These are phyloP conservation scores for Gomphus bonarii DNA, from an alignment of 1,284 basidiomycete species.

Conservation along the genomic window DNA sequence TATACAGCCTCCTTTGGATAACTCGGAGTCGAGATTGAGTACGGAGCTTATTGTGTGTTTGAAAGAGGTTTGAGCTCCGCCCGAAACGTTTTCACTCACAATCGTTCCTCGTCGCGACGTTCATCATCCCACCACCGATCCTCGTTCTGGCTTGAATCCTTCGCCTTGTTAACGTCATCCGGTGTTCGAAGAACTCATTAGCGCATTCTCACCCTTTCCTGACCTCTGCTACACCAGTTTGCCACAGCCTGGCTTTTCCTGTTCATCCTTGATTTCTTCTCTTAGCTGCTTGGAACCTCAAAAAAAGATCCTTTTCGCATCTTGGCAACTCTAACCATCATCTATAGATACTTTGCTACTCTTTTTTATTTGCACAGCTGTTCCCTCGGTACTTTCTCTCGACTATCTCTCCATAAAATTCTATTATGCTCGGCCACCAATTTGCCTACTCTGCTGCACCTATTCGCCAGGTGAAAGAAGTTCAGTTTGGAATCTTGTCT, in stretches of 20 bases:
- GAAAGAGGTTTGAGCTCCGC: conserved; percentile 3
- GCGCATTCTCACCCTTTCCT: conserved; percentile 1
- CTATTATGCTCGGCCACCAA: conserved; percentile 69
- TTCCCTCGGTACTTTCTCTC: not conserved
- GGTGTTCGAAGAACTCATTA: not conserved
- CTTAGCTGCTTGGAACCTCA: not conserved
- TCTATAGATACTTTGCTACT: conserved; percentile 1
- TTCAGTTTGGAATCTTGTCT: conserved; percentile 98
- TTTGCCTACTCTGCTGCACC: conserved; percentile 90
- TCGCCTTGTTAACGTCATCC: not conserved
- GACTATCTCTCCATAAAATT: conserved; percentile 4
- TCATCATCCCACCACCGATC: conserved; percentile 7
- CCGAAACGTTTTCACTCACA: conserved; percentile 7
- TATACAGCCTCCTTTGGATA: too few species aligned
- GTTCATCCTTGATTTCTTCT: conserved; percentile 2
- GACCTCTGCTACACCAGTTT: not conserved
- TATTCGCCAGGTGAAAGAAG: conserved; percentile 90
- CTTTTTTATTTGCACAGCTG: not conserved
- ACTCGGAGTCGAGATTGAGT: too few species aligned
- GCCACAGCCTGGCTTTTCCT: not conserved
- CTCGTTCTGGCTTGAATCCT: not conserved
- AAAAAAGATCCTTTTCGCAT: not conserved
- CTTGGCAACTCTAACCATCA: not conserved
- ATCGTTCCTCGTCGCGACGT: conserved; percentile 11
- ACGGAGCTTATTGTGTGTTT: not conserved